Evolutionary conservation across 768 basidiomycete species (phyloP).

Genomic region (Trametes cubensis): DNA sequence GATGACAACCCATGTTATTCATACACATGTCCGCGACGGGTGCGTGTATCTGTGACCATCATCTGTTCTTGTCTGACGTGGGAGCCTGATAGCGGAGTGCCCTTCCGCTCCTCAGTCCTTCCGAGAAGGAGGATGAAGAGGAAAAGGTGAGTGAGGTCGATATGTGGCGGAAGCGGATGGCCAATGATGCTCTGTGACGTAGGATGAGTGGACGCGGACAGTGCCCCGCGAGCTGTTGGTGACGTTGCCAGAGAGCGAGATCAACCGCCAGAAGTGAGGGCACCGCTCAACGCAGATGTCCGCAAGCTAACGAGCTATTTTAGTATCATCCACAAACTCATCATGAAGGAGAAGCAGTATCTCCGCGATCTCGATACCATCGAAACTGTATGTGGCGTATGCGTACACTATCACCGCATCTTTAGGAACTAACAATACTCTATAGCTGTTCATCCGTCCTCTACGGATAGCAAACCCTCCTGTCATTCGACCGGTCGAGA

Average conservation of each 20-base stretch:
- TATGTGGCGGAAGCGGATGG: neutral
- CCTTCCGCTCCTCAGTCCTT: conserved; percentile 22
- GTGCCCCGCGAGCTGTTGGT: conserved; percentile 52
- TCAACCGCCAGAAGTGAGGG: conserved; percentile 73
- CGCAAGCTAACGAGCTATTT: conserved; percentile 6
- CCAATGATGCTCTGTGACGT: neutral
- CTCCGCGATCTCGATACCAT: conserved; percentile 84
- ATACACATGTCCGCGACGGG: conserved; percentile 75
- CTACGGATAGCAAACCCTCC: conserved; percentile 55
- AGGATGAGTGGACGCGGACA: conserved; percentile 52
- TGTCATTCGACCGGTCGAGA: conserved; percentile 53
- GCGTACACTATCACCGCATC: conserved; percentile 36
- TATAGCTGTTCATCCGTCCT: conserved; percentile 56
- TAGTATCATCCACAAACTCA: conserved; percentile 82
- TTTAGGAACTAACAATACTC: neutral
- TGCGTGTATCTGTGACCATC: conserved; percentile 34
- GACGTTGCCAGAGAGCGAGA: conserved; percentile 73
- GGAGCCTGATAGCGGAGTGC: conserved; percentile 22
- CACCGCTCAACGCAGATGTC: neutral
- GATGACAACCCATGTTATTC: conserved; percentile 84
- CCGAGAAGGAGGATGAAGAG: conserved; percentile 30
- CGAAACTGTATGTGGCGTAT: conserved; percentile 55
- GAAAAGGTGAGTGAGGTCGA: conserved; percentile 25
- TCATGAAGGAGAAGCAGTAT: conserved; percentile 88
- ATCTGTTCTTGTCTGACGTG: neutral